Conservation (phyloP, 2,329 filamentous ascomycete genomes). For the Alternaria atra region DNA sequence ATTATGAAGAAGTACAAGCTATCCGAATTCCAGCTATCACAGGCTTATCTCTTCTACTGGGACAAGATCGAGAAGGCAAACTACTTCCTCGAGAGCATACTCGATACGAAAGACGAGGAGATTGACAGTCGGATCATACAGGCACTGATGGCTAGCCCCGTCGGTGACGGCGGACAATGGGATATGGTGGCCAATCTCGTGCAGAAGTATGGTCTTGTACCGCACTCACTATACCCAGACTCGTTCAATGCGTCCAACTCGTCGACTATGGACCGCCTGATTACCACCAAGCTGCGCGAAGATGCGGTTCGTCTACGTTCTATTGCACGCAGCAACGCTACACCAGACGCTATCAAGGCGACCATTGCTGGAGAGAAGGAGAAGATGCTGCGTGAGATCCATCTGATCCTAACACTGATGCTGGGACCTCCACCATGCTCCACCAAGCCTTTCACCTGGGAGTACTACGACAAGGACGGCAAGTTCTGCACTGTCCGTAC, state of each 20-base stretch:
- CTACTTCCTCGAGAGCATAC: constrained; percentile 85
- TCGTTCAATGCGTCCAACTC: constrained; percentile 80
- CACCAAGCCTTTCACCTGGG: constrained; percentile 77
- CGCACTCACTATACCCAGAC: constrained; percentile 82
- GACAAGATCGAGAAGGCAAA: constrained; percentile 94
- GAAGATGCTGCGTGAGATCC: constrained; percentile 80
- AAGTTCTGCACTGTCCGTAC: constrained; percentile 69
- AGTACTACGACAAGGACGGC: constrained; percentile 75
- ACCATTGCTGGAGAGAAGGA: constrained; percentile 67
- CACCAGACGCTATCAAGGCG: constrained; percentile 49
- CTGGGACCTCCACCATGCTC: constrained; percentile 80
- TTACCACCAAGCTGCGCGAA: constrained; percentile 89
- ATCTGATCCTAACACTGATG: constrained; percentile 81
- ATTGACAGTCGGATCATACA: constrained; percentile 79
- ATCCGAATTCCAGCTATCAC: constrained; percentile 82
- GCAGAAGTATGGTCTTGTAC: constrained; percentile 86
- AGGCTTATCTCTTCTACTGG: constrained; percentile 90
- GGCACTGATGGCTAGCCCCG: constrained; percentile 71
- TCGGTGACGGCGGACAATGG: constrained; percentile 88
- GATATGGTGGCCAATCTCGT: constrained; percentile 91
- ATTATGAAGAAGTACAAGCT: constrained; percentile 85
- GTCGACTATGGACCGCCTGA: constrained; percentile 72
- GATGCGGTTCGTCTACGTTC: constrained; percentile 77
- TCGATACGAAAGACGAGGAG: constrained; percentile 75
- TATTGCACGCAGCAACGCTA: constrained; percentile 55